Base-by-base conservation (phyloP, 345 rosid genomes). In the Capsella bursapastoris region DNA sequence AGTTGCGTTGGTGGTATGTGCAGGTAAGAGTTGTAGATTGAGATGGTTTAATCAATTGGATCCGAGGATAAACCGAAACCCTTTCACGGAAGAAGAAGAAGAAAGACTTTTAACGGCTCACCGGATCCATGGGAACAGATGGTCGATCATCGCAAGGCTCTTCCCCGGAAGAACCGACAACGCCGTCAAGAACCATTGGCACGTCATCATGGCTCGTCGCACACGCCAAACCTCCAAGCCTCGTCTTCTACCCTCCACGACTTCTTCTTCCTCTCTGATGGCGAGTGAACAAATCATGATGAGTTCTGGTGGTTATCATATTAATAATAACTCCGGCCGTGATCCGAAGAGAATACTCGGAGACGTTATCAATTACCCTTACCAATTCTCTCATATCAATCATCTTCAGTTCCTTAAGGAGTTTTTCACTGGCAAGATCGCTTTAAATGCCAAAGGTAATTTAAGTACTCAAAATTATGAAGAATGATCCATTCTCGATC, bases 151-250 rank as follows among this genome's bases (percentile, higher is more conserved):
- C 27, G 91, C 97, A 1, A 83, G 90, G 75, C 82, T 83, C 32
- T 94, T 94, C 49, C 96, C 97, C 0, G 98, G 98, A 31, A 85
- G 98, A 4, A 94, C 98, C 0, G 98, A 94, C 70, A 94, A 94
- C 83, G 96, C 97, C 0, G 97, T 94, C 41, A 94, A 94, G 91
- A 94, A 94, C 78, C 98, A 94, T 40, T 94, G 96, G 96, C 98
- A 94, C 43, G 96, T 94, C 35, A 86, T 94, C 52, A 94, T 91
- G 97, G 98, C 97, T 7, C 82, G 97, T 66, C 82, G 90, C 63
- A 80, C 80, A 74, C 80, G 80, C 7, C 76, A 71, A 64, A 57
- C 76, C 40, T 50, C 72, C 1, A 77, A 77, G 47, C 49, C 80
- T 65, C 76, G 32, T 71, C 53, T 29, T 57, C 14, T 55, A 25